Percentiles rank a stretch among this genome's conserved stretches.
phyloP scores from a whole-genome alignment of 805 yeast species.

The Candida nitratophila region DNA sequence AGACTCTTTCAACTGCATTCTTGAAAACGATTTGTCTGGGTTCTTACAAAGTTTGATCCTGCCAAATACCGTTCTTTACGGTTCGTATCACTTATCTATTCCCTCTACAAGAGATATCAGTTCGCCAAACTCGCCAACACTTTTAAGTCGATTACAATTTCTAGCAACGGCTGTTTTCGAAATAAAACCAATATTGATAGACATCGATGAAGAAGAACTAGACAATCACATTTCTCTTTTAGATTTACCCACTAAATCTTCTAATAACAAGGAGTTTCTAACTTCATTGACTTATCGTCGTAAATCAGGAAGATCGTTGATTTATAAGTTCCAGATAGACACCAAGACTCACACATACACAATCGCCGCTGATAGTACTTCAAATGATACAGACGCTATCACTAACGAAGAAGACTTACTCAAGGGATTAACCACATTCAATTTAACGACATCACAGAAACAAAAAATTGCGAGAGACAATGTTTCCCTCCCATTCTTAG shows the following conservation, averaged over 20 bases:
- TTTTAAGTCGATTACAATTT: slow-evolving; percentile 36
- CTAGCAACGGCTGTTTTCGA: slow-evolving; percentile 73
- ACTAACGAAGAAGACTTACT: slow-evolving; percentile 45
- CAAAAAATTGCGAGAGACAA: slow-evolving; percentile 76
- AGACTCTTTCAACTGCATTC: slow-evolving; percentile 62
- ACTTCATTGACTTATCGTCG: slow-evolving; percentile 60
- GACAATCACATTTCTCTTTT: slow-evolving; percentile 32
- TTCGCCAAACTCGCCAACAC: slow-evolving; percentile 12
- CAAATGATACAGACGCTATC: slow-evolving; percentile 16
- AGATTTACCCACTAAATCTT: slow-evolving; percentile 41
- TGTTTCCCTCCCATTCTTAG: slow-evolving; percentile 86
- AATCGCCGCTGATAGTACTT: slow-evolving; percentile 19
- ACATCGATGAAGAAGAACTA: slow-evolving; percentile 41
- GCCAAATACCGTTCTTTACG: slow-evolving; percentile 38
- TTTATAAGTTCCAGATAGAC: slow-evolving; percentile 49
- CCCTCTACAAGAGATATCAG: slow-evolving; percentile 12
- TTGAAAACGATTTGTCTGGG: slow-evolving; percentile 22
- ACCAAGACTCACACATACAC: slow-evolving; percentile 32
- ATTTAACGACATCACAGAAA: slow-evolving; percentile 63
- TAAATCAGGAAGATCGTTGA: slow-evolving; percentile 75
- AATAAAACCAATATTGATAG: slow-evolving; percentile 35
- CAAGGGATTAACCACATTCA: slow-evolving; percentile 80
- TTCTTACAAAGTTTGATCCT: slow-evolving; percentile 18
- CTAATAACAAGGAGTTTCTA: slow-evolving; percentile 39
- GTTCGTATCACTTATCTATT: slow-evolving; percentile 38